Conservation (phyloP, 192 early-diverging fungal species). For the Podila epigama region DNA sequence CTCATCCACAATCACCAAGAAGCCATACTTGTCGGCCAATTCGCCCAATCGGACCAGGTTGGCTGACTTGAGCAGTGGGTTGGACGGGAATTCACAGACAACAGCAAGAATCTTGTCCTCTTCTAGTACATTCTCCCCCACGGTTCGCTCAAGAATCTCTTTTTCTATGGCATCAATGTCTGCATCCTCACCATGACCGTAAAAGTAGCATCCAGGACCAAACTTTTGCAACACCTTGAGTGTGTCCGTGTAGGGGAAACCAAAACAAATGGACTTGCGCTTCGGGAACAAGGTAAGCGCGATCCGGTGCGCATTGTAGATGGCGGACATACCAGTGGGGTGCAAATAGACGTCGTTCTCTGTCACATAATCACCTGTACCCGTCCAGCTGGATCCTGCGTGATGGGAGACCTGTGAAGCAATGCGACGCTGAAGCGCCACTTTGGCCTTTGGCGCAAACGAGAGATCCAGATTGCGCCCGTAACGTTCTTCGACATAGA, state of each 20-base stretch:
- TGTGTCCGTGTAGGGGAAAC: conserved; percentile 97
- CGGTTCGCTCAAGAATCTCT: conserved; percentile 56
- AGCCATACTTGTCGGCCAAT: conserved; percentile 78
- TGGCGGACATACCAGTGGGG: conserved; percentile 92
- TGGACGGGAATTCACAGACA: conserved; percentile 94
- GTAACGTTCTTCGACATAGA: conserved; percentile 93
- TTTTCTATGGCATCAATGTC: conserved; percentile 80
- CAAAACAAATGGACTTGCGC: conserved; percentile 88
- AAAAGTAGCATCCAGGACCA: conserved; percentile 87
- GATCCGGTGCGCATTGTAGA: conserved; percentile 84
- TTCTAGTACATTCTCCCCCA: conserved; percentile 54
- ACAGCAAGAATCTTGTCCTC: conserved; percentile 73
- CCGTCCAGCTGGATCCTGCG: conserved; percentile 41
- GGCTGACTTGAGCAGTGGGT: conserved; percentile 88
- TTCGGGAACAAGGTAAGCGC: conserved; percentile 54
- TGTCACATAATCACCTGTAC: conserved; percentile 65
- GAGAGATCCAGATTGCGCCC: conserved; percentile 84
- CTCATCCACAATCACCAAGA: conserved; percentile 91
- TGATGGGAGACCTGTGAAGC: conserved; percentile 59
- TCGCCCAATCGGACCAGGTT: conserved; percentile 76
- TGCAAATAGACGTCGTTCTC: conserved; percentile 89
- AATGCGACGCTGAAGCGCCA: conserved; percentile 80
- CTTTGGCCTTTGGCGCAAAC: conserved; percentile 78
- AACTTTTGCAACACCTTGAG: conserved; percentile 97
- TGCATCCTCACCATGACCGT: conserved; percentile 79